Evolutionary conservation across 306 rosid genomes (phyloP).

Genomic region (Prunus kanzakura): DNA sequence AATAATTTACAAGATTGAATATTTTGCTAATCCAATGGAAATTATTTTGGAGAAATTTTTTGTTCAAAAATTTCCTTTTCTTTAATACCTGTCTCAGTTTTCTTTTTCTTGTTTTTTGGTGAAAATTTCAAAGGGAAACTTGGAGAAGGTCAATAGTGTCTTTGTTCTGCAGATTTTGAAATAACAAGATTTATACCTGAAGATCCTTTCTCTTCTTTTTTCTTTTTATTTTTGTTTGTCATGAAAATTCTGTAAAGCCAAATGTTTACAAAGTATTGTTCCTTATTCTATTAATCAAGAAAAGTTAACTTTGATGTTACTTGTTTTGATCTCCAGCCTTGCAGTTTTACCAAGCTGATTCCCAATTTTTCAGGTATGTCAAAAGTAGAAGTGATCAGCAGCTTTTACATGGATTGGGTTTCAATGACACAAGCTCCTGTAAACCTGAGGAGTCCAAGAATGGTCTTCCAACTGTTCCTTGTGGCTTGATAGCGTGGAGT

Average conservation of each 20-base stretch:
- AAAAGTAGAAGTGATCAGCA: constrained; percentile 82
- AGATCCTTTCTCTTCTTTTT: not conserved
- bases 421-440: constrained; percentile 68
- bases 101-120: not conserved
- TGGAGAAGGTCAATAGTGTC: not conserved
- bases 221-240: not conserved
- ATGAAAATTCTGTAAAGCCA: not conserved
- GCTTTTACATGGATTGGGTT: constrained; percentile 70
- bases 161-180: not conserved
- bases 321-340: constrained; percentile 14
- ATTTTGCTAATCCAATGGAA: not conserved
- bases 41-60: not conserved
- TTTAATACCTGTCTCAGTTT: no score
- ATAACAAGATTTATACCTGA: not conserved
- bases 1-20: not conserved
- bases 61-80: not conserved
- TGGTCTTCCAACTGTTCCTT: constrained; percentile 75
- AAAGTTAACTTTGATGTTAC: not conserved
- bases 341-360: not conserved
- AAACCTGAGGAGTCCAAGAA: constrained; percentile 57
- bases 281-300: not conserved
- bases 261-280: not conserved
- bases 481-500: constrained; percentile 98
- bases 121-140: not conserved
- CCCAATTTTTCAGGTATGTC: constrained; percentile 67